Conservation (phyloP, 495 filamentous ascomycete species). For the Xylaria longipes region DNA sequence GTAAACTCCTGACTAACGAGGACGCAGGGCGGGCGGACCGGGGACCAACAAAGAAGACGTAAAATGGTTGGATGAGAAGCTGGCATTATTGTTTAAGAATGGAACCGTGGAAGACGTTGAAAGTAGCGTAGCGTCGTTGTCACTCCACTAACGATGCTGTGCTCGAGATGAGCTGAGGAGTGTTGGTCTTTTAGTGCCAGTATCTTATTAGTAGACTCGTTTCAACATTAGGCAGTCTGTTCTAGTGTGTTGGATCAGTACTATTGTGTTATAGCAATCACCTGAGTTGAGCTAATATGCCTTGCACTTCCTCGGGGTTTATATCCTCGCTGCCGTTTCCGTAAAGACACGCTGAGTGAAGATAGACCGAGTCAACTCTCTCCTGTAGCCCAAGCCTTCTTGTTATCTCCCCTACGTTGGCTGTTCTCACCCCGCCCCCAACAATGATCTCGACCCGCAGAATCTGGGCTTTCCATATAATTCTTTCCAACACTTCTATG, state of each 20-base stretch:
- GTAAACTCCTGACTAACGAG: conserved; percentile 27
- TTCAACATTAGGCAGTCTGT: neutral
- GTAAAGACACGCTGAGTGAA: conserved; percentile 46
- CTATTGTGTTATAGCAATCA: neutral
- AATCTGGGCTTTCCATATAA: conserved; percentile 32
- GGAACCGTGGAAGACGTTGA: neutral
- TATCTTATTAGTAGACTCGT: neutral
- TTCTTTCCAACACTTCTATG: conserved; percentile 32
- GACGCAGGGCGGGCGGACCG: conserved; percentile 63
- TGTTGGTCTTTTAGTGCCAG: neutral
- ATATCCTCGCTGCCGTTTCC: conserved; percentile 22
- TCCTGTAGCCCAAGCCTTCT: conserved; percentile 26
- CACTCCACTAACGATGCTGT: neutral
- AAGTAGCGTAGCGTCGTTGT: neutral
- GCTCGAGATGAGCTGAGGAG: neutral
- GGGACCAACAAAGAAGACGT: conserved; percentile 68
- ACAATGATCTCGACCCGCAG: conserved; percentile 45
- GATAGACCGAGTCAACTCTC: conserved; percentile 22
- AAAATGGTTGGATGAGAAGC: conserved; percentile 68
- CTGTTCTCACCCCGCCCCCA: conserved; percentile 49
- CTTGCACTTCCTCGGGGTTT: conserved; percentile 33
- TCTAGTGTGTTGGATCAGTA: neutral
- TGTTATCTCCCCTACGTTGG: conserved; percentile 35
- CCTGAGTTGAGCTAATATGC: conserved; percentile 31
- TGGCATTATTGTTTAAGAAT: conserved; percentile 55